Conservation (phyloP, 768 basidiomycete genomes). For the Calocera cornea region DNA sequence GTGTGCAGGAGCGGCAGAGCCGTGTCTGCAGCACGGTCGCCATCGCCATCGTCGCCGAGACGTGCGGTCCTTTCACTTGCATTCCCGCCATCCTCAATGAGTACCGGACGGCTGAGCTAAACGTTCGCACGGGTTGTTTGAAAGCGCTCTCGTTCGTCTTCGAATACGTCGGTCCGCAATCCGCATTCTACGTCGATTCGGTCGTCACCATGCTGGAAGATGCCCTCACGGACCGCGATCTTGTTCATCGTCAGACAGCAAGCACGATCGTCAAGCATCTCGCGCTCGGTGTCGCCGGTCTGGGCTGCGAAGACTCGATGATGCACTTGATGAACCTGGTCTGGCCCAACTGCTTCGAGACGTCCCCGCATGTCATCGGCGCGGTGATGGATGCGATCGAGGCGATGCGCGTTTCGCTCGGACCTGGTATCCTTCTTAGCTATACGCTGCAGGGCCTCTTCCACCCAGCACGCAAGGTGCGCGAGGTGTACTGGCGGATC, state of each 20-base stretch:
- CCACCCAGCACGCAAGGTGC: slow-evolving; percentile 92
- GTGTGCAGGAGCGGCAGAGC: slow-evolving; percentile 97
- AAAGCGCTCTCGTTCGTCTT: slow-evolving; percentile 98
- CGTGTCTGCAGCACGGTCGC: slow-evolving; percentile 98
- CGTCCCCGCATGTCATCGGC: slow-evolving; percentile 93
- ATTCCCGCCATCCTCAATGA: slow-evolving; percentile 98
- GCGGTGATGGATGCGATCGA: slow-evolving; percentile 98
- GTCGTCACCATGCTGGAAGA: slow-evolving; percentile 98
- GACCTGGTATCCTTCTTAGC: slow-evolving; percentile 81
- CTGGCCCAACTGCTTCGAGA: slow-evolving; percentile 99
- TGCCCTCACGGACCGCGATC: slow-evolving; percentile 92
- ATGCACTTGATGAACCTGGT: slow-evolving; percentile 95
- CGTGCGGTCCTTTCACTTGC: slow-evolving; percentile 94
- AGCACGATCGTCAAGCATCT: slow-evolving; percentile 98
- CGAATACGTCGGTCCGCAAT: slow-evolving; percentile 95
- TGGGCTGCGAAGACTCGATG: slow-evolving; percentile 97
- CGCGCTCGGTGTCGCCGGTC: slow-evolving; percentile 88
- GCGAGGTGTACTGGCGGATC: slow-evolving; percentile 90
- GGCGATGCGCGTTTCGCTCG: slow-evolving; percentile 90
- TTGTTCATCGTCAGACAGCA: slow-evolving; percentile 95
- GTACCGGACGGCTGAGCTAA: slow-evolving; percentile 94
- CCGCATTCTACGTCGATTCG: slow-evolving; percentile 91
- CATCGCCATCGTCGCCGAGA: slow-evolving; percentile 90
- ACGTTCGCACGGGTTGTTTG: slow-evolving; percentile 96
- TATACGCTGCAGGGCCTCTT: slow-evolving; percentile 91